These are phyloP conservation scores for Schoenoplectus tabernaemontani DNA, from an alignment of 202 grass and related monocot genomes.

Conservation along the genomic window DNA sequence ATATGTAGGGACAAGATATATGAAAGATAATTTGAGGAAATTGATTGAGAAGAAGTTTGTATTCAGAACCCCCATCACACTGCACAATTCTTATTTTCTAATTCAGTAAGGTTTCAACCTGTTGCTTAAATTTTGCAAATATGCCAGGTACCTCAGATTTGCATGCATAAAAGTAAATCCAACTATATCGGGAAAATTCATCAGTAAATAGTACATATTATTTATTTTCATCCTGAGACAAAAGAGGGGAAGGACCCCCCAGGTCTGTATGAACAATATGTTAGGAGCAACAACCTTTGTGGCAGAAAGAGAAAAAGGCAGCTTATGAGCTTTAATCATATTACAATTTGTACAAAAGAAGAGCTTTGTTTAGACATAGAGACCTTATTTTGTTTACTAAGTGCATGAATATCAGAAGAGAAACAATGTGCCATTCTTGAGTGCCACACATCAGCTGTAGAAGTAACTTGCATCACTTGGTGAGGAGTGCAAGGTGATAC, in stretches of 20 bases:
- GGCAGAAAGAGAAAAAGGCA: not conserved
- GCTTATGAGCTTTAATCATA: not conserved
- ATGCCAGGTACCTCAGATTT: not conserved
- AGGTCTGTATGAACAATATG: not conserved
- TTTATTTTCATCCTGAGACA: not conserved
- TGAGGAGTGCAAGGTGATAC: no score
- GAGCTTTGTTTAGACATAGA: no score
- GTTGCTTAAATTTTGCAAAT: not conserved
- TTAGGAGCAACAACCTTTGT: not conserved
- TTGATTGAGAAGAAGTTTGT: not conserved
- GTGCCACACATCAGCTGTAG: not conserved
- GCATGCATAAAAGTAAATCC: no score
- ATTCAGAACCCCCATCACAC: not conserved
- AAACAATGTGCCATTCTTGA: not conserved
- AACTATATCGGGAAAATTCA: no score
- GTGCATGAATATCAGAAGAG: no score
- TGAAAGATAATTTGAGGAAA: not conserved
- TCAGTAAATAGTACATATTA: slow-evolving; percentile 11
- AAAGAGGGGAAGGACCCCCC: not conserved
- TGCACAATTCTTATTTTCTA: not conserved
- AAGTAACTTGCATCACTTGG: no score
- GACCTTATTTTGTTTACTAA: no score
- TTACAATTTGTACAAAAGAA: not conserved
- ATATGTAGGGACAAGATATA: not conserved
- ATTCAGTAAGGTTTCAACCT: not conserved